These are phyloP conservation scores for Saccharomycopsis sp. DNA, from an alignment of 805 yeast species.

Conservation along the genomic window DNA sequence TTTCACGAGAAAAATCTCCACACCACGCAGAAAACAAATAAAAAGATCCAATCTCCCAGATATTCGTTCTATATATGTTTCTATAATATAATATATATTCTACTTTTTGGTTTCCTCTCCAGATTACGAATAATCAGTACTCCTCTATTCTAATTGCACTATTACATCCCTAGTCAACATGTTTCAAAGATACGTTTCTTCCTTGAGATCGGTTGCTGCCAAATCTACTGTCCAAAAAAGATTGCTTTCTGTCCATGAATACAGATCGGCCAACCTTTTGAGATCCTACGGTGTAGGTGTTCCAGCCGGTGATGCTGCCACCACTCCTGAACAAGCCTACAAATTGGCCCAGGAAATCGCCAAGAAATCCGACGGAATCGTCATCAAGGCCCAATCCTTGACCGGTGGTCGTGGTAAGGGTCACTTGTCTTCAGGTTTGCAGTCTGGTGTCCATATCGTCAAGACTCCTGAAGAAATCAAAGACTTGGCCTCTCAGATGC, in stretches of 20 bases:
- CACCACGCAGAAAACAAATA: too few relatives aligned
- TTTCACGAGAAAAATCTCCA: too few relatives aligned
- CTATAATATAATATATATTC: too few relatives aligned
- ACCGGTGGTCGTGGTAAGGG: slow-evolving; percentile 99
- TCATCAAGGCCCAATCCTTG: slow-evolving; percentile 95
- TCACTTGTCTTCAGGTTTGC: slow-evolving; percentile 88
- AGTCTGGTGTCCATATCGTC: slow-evolving; percentile 94
- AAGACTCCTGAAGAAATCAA: slow-evolving; percentile 79
- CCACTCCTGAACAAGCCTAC: slow-evolving; percentile 83
- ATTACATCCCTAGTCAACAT: not conserved
- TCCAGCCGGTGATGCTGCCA: slow-evolving; percentile 88
- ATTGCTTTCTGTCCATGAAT: slow-evolving; percentile 88
- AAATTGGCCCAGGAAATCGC: slow-evolving; percentile 67
- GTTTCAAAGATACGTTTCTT: slow-evolving; percentile 1
- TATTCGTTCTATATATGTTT: too few relatives aligned
- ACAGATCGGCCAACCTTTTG: slow-evolving; percentile 85
- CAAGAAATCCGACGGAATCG: slow-evolving; percentile 66
- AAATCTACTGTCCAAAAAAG: slow-evolving; percentile 37
- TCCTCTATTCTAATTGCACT: not conserved
- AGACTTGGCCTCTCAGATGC: slow-evolving; percentile 82
- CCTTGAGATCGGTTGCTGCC: not conserved
- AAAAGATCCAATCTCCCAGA: too few relatives aligned
- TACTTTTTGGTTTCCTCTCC: not conserved
- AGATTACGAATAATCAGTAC: not conserved
- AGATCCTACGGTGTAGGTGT: slow-evolving; percentile 80